A percentile compares a stretch with the other conserved stretches of the same genome.
Evolutionary conservation across 106 monocot genomes (phyloP).

Genomic region (Dendrobium huoshanense): DNA sequence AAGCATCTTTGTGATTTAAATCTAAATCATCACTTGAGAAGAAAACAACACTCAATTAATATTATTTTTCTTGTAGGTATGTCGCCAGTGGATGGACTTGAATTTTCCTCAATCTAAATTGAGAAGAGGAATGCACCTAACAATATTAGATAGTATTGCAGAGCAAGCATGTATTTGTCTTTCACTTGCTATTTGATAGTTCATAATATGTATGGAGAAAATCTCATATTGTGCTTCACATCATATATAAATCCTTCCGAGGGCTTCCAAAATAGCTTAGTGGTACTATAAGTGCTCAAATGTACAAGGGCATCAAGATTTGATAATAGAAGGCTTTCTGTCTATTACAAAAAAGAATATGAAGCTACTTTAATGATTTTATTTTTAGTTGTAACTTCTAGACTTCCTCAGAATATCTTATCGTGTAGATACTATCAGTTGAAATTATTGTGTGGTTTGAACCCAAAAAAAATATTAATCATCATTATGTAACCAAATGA

Average conservation of each 20-base stretch:
- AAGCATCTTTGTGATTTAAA: not conserved
- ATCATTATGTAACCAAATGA: too few relatives aligned
- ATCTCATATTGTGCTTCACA: not conserved
- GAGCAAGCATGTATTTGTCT: not conserved
- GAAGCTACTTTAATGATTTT: not conserved
- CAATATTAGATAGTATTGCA: not conserved
- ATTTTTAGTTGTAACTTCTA: not conserved
- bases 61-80: not conserved
- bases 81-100: slow-evolving; percentile 1
- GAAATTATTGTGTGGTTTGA: too few relatives aligned
- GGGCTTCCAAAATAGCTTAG: not conserved
- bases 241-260: not conserved
- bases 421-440: too few relatives aligned
- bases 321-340: not conserved
- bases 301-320: not conserved
- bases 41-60: slow-evolving; percentile 2
- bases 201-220: not conserved
- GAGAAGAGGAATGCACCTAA: not conserved
- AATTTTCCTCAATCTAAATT: not conserved
- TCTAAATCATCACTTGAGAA: not conserved
- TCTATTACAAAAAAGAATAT: not conserved
- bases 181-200: not conserved
- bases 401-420: too few relatives aligned
- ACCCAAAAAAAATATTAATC: too few relatives aligned
- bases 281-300: not conserved